These are phyloP conservation scores for Euryodendron excelsum DNA, from an alignment of 148 eudicot species.

Conservation along the genomic window DNA sequence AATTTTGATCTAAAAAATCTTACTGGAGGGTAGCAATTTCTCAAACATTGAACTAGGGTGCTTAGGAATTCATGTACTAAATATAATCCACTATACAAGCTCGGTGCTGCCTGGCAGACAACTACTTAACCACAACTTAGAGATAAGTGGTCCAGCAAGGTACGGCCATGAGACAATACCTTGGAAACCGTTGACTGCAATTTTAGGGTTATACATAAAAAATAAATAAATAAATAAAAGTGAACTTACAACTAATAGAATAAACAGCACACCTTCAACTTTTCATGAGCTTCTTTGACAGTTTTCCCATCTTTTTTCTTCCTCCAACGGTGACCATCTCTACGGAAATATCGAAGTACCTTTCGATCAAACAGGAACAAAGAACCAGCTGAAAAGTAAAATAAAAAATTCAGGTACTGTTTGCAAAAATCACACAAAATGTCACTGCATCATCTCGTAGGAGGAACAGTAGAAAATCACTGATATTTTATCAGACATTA, in stretches of 20 bases:
- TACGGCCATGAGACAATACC: background rate
- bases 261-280: conserved; percentile 61
- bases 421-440: background rate
- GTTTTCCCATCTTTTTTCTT: conserved; percentile 92
- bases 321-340: conserved; percentile 83
- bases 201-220: background rate
- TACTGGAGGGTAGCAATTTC: background rate
- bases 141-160: background rate
- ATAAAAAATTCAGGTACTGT: background rate
- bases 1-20: background rate
- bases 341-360: conserved; percentile 27
- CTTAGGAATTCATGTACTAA: background rate
- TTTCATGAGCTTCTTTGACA: conserved; percentile 89
- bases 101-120: background rate
- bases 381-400: conserved; percentile 59
- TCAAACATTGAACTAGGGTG: background rate
- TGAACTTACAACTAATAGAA: conserved; percentile 11
- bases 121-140: background rate
- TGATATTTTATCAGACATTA: background rate
- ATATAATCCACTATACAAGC: background rate
- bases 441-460: background rate
- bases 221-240: no score
- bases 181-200: conserved; percentile 8
- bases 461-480: background rate
- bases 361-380: conserved; percentile 67